A percentile compares a stretch with the other conserved stretches of the same genome.
Evolutionary conservation across 2,329 filamentous ascomycete species (phyloP).

Genomic region (Talaromyces sp.): DNA sequence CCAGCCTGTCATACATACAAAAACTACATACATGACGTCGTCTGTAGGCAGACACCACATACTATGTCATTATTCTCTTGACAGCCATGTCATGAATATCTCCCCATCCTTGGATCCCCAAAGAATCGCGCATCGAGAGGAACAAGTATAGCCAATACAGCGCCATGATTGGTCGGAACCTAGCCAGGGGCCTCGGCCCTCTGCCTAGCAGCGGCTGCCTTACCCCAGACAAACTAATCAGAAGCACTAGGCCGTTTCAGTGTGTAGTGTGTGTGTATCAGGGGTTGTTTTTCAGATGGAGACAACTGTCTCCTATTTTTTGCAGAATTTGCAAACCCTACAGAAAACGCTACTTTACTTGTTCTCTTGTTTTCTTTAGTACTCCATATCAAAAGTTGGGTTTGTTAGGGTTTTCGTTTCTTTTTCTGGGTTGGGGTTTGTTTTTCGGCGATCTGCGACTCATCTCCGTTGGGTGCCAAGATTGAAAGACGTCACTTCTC

Average conservation of each 20-base stretch:
- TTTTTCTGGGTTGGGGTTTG: not conserved
- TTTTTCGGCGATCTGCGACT: conserved; percentile 11
- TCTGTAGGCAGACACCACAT: not conserved
- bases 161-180: not conserved
- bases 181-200: not conserved
- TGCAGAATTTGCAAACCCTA: not conserved
- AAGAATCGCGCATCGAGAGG: not conserved
- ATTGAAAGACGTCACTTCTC: conserved; percentile 7
- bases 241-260: conserved; percentile 1
- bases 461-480: conserved; percentile 3
- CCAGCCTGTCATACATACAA: not conserved
- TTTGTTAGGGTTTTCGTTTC: not conserved
- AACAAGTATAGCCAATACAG: not conserved
- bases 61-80: not conserved
- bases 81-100: not conserved
- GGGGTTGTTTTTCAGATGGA: not conserved
- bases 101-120: not conserved
- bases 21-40: not conserved
- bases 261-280: conserved; percentile 5
- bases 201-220: not conserved
- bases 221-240: conserved; percentile 11
- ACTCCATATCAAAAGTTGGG: not conserved
- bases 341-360: not conserved
- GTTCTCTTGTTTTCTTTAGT: not conserved
- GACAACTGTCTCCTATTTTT: not conserved